Base-by-base conservation (phyloP, 2,329 filamentous ascomycete species). In the Sclerotinia subarctica region DNA sequence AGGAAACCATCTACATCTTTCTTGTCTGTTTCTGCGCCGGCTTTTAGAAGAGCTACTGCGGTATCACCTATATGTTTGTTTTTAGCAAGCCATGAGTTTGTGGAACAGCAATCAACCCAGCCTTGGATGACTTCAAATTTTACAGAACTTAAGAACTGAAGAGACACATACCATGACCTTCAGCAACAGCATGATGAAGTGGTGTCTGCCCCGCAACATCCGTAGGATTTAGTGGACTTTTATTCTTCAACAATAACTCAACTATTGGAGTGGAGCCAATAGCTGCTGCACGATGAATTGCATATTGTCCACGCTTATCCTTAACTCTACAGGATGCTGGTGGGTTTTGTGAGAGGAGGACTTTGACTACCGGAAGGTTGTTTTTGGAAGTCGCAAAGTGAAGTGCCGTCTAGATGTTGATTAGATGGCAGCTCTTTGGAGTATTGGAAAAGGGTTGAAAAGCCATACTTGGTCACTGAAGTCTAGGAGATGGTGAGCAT, bases 381-480 rank as follows among this genome's bases (percentile, higher is more conserved):
- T 87, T 88, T 79, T 99, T 99, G 44, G 93, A 97, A 19, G 92
- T 90, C 60, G 93, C 88, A 77, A 98, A 97, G 79, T 98, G 94
- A 26, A 99, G 85, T 13, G 90, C 92, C 29, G 93, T 97, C 86
- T 96, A 73, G 60, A 65, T 51, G 44, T 64, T 64, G 19, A 47
- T 67, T 59, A 71, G 58, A 38, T 56, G 26, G 38, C 24, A 46
- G 21, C 21, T 53, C 6, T 64, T 66, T 38, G 17, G 49, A 42
- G 51, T n/a, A 64, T 24, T 8, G 15, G 15, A 11, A 29, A 60
- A 17, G 59, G 38, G 73, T 35, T 42, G 21, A 13, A 35, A 46
- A 15, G 8, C 1, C n/a, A 72, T 73, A 87, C 85, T 80, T 91
- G 90, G 70, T 89, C 89, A 69, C 81, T 86, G 77, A 87, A 84